These are phyloP conservation scores for Litchi chinensis DNA, from an alignment of 345 rosid genomes.

Conservation along the genomic window DNA sequence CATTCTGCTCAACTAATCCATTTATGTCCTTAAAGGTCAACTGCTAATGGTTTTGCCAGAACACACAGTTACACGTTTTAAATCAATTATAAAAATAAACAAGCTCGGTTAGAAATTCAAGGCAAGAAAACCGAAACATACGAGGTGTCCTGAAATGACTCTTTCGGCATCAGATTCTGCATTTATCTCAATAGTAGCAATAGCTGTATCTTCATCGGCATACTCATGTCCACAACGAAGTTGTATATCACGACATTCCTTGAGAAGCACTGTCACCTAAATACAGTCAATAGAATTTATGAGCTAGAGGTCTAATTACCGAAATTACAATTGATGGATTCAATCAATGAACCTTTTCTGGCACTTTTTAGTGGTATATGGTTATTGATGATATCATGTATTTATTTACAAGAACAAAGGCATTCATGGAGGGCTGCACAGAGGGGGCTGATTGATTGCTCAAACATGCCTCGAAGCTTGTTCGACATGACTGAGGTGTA, in stretches of 20 bases:
- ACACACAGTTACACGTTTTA: constrained; percentile 15
- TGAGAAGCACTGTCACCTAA: constrained; percentile 87
- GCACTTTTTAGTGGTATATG: neutral
- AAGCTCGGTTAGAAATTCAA: constrained; percentile 11
- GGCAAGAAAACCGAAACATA: constrained; percentile 35
- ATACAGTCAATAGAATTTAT: constrained; percentile 22
- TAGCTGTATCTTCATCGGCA: constrained; percentile 40
- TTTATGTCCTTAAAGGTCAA: constrained; percentile 89
- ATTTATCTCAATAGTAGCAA: constrained; percentile 49
- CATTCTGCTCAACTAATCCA: constrained; percentile 96
- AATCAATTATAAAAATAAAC: constrained; percentile 6
- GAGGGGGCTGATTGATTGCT: neutral
- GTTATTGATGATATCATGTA: neutral
- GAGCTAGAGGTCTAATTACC: neutral
- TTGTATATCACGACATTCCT: constrained; percentile 95
- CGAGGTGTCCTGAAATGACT: constrained; percentile 75
- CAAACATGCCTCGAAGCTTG: neutral
- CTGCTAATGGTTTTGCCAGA: constrained; percentile 47
- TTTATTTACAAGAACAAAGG: neutral
- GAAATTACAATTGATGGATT: neutral
- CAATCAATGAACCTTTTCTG: neutral
- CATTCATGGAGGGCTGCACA: neutral
- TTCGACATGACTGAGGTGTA: neutral
- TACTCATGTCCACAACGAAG: constrained; percentile 66
- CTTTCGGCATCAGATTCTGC: constrained; percentile 64